These are phyloP conservation scores for Ogataea neopini DNA, from an alignment of 805 yeast genomes.

Conservation along the genomic window DNA sequence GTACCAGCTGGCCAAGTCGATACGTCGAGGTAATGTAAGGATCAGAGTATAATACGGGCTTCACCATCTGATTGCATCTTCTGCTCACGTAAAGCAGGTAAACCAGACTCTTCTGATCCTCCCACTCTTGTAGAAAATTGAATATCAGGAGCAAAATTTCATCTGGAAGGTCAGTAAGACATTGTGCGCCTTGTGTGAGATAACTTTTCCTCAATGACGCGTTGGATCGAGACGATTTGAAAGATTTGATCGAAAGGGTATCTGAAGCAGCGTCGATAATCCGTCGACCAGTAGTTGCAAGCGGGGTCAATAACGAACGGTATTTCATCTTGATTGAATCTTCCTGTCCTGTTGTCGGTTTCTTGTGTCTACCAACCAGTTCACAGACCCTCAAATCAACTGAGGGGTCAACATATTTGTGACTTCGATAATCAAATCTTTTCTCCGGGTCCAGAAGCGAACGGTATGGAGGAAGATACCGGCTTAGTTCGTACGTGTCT, in stretches of 20 bases:
- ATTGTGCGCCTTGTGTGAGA: conserved; percentile 10
- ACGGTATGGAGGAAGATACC: conserved; percentile 52
- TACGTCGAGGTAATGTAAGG: conserved; percentile 69
- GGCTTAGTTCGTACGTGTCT: conserved; percentile 24
- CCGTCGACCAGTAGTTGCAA: conserved; percentile 29
- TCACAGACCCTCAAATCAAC: conserved; percentile 21
- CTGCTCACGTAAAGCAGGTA: conserved; percentile 52
- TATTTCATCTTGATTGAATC: conserved; percentile 46
- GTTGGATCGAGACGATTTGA: conserved; percentile 32
- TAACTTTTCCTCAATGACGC: conserved; percentile 11
- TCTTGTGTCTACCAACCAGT: conserved; percentile 13
- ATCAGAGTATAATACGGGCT: conserved; percentile 52
- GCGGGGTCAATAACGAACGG: conserved; percentile 43
- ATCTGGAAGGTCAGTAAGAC: conserved; percentile 38
- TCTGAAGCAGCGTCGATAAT: conserved; percentile 45
- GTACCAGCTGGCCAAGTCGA: conserved; percentile 76
- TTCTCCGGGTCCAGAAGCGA: conserved; percentile 51
- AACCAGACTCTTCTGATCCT: conserved; percentile 43
- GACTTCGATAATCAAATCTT: conserved; percentile 52
- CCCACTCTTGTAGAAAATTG: conserved; percentile 25
- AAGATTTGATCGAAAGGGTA: conserved; percentile 40
- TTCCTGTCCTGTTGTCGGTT: conserved; percentile 6
- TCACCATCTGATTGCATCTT: conserved; percentile 50
- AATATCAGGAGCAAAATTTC: conserved; percentile 46
- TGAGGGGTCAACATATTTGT: conserved; percentile 36